A percentile compares a stretch with the other conserved stretches of the same genome.
Evolutionary conservation across 164 flowering plant species (phyloP).

Genomic region (Vitis labrusca): DNA sequence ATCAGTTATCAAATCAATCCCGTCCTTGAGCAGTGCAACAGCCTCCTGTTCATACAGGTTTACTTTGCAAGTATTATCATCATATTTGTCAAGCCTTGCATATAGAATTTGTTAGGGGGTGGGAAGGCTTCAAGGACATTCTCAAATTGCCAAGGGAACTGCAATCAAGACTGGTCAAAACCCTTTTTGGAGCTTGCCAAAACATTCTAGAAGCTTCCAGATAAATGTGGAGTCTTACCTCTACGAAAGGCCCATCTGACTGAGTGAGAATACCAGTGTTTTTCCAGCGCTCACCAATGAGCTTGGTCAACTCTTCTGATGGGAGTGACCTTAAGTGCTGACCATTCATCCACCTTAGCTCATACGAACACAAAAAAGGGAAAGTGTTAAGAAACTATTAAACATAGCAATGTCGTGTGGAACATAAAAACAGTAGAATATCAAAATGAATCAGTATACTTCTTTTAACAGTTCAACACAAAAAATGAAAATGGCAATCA

Average conservation of each 20-base stretch:
- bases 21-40: constrained; percentile 76
- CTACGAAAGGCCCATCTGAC: constrained; percentile 71
- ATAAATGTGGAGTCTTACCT: constrained; percentile 35
- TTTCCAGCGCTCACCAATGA: constrained; percentile 82
- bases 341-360: constrained; percentile 97
- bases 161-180: too few relatives aligned
- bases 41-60: constrained; percentile 60
- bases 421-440: background rate
- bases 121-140: too few relatives aligned
- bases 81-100: background rate
- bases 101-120: too few relatives aligned
- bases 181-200: too few relatives aligned
- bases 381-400: background rate
- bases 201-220: background rate
- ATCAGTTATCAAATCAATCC: constrained; percentile 80
- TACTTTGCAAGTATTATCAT: background rate
- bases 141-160: too few relatives aligned
- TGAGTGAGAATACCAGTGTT: constrained; percentile 61
- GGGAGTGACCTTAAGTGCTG: constrained; percentile 81
- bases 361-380: background rate
- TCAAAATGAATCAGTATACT: background rate
- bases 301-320: constrained; percentile 53
- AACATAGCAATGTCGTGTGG: background rate
- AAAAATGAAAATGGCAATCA: background rate
- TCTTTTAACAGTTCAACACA: background rate